Evolutionary conservation across 2,329 filamentous ascomycete genomes (phyloP), one percentile per base, ranked within the genome.

Genomic region (Verticillium nonalfalfae): DNA sequence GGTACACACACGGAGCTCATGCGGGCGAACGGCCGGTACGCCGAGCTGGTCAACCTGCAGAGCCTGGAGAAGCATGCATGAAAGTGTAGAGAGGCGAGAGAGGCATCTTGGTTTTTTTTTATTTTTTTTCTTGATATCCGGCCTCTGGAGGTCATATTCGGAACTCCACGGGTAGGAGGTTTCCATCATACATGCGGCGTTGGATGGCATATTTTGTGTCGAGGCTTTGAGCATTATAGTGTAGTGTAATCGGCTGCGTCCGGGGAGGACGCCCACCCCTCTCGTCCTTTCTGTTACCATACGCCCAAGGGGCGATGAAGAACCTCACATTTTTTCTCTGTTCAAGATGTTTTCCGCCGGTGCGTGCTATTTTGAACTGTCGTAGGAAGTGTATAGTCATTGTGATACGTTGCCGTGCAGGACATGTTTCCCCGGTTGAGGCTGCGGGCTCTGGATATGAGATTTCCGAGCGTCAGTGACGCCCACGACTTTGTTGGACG

Each of bases 21-120:
- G 83, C 82, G 80, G 66, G 82, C 80, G 71, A 86, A 86, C 65
- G 90, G 90, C 3, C 81, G 89, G 57, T 95, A 95, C 71, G 87
- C 85, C 10, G 90, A 94, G 77, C 74, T 95, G 66, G 91, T 94
- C 57, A 91, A 90, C 66, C 76, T 94, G 67, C 91, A 95, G 79
- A 91, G 87, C 72, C 75, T 95, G 69, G 89, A 85, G 68, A 90
- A 86, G 77, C 73, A 79, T 62, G 66, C 67, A 56, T 75, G 63
- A 68, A 56, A 7, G 26, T 31, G n/a, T 3, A 10, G 15, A 26
- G 7, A 21, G n/a, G 7, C 7, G 45, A 21, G 9, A 18, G 7
- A 18, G 13, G 35, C 1, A 33, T 56, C 34, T 56, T 26, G 3
- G 26, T 26, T 26, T 26, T 26, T 3, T 4, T 26, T 26, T 26